Evolutionary conservation across 2,329 filamentous ascomycete genomes (phyloP).

Genomic region (Stagonosporopsis cucurbitacearum): DNA sequence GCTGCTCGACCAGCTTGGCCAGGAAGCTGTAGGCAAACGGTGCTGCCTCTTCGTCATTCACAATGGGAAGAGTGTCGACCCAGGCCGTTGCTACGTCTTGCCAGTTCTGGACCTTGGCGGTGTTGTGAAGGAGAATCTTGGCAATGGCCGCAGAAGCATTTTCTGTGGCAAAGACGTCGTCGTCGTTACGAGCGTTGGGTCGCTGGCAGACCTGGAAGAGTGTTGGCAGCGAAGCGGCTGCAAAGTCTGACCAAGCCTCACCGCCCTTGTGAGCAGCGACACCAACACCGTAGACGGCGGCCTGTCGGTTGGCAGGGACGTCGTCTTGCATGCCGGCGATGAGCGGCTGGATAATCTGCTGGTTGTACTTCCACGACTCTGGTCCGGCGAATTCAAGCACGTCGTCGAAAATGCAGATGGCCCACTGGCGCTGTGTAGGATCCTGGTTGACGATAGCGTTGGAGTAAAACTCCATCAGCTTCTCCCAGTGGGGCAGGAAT

Average conservation of each 20-base stretch:
- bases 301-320: slow-evolving; percentile 91
- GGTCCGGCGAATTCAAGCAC: slow-evolving; percentile 95
- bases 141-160: slow-evolving; percentile 96
- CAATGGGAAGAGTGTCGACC: slow-evolving; percentile 88
- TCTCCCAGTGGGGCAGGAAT: slow-evolving; percentile 89
- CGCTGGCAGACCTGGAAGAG: slow-evolving; percentile 86
- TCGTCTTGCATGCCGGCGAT: slow-evolving; percentile 84
- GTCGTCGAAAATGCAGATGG: slow-evolving; percentile 98
- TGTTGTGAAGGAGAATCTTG: slow-evolving; percentile 93
- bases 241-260: slow-evolving; percentile 83
- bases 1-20: slow-evolving; percentile 90
- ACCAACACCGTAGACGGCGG: slow-evolving; percentile 93
- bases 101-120: slow-evolving; percentile 74
- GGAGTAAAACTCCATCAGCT: slow-evolving; percentile 83
- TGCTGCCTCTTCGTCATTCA: slow-evolving; percentile 95
- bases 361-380: slow-evolving; percentile 84
- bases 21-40: slow-evolving; percentile 95
- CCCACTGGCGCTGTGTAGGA: slow-evolving; percentile 95
- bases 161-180: slow-evolving; percentile 96
- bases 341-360: slow-evolving; percentile 85
- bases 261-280: slow-evolving; percentile 94
- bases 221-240: slow-evolving; percentile 77
- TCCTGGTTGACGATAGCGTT: slow-evolving; percentile 81
- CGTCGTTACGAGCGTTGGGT: slow-evolving; percentile 82
- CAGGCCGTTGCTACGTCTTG: slow-evolving; percentile 82